Base-by-base conservation (phyloP, 1,284 basidiomycete genomes). In the Sutorius eximius region DNA sequence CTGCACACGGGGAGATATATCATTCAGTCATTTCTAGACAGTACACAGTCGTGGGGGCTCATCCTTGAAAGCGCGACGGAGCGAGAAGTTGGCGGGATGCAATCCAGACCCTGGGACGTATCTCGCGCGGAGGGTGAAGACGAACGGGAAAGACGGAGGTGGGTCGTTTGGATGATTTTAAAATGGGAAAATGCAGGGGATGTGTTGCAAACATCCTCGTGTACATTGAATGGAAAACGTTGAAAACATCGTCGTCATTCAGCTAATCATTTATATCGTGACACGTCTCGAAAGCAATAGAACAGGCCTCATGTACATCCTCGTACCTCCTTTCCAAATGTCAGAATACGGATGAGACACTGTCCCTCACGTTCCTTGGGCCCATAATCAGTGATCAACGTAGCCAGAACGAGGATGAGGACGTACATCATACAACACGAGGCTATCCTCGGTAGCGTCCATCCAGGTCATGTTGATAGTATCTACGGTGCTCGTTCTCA, bases 1-100 rank as follows among this genome's bases (percentile, higher is more conserved):
- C 61, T 90, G 40, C 88, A 91, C 61, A 90, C 88, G 0, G 89
- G 87, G 3, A 71, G 86, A 51, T 89, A 86, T 61, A 82, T 85
- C 3, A 75, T 91, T 22, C 77, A 83, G 52, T 73, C 80, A 2
- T 89, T 89, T 68, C 61, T 89, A 38, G 62, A 73, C 16, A 36
- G 46, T 30, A 49, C 53, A 15, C 50, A 61, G 13, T 58, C 58
- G 9, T 67, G 63, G 41, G 81, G 80, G 1, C 74, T 89, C 43
- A 68, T 71, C 7, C 57, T 84, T n/a, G 74, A 81, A n/a, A 73
- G 66, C 20, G 70, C 76, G 3, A 55, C 63, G 11, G 87, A 90
- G 63, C 74, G 74, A 50, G 75, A 82, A 50, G 74, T 78, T 16
- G 63, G 60, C 13, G 78, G 78, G 4, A 56, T 55, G 0, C 61